phyloP scores from a whole-genome alignment of 352 stramenopile genomes.

The Pythium guiyangense region DNA sequence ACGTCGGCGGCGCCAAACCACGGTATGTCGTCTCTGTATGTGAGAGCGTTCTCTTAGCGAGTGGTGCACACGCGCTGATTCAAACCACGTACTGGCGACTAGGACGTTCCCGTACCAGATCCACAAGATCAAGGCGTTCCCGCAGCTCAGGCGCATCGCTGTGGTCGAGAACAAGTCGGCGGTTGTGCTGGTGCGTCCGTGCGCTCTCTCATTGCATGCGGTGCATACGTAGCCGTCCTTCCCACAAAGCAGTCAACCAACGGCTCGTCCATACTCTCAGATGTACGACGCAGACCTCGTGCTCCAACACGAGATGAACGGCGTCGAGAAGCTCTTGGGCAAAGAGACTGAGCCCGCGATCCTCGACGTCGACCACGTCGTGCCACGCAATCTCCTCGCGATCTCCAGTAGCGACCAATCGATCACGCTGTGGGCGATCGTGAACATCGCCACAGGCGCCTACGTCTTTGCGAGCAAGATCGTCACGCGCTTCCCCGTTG shows the following conservation, averaged over 20 bases:
- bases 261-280: conserved; percentile 14
- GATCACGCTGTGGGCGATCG: conserved; percentile 65
- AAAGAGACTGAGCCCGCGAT: conserved; percentile 31
- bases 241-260: neutral
- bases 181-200: conserved; percentile 34
- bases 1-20: conserved; percentile 5
- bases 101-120: conserved; percentile 71
- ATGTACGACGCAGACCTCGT: conserved; percentile 63
- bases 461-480: conserved; percentile 69
- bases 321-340: conserved; percentile 33
- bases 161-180: conserved; percentile 62
- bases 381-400: conserved; percentile 42
- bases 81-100: too few species aligned
- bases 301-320: conserved; percentile 62
- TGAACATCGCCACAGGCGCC: conserved; percentile 48
- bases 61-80: neutral
- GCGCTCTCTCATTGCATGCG: conserved; percentile 1
- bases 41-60: neutral
- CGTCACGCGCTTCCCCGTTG: conserved; percentile 38
- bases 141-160: conserved; percentile 40
- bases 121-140: conserved; percentile 39
- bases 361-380: conserved; percentile 56
- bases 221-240: neutral
- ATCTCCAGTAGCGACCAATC: conserved; percentile 47
- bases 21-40: conserved; percentile 1